Percentiles rank a stretch among this genome's conserved stretches.
These are phyloP conservation scores for Gilbertella persicaria DNA, from an alignment of 371 early-diverging fungal genomes.

Conservation along the genomic window DNA sequence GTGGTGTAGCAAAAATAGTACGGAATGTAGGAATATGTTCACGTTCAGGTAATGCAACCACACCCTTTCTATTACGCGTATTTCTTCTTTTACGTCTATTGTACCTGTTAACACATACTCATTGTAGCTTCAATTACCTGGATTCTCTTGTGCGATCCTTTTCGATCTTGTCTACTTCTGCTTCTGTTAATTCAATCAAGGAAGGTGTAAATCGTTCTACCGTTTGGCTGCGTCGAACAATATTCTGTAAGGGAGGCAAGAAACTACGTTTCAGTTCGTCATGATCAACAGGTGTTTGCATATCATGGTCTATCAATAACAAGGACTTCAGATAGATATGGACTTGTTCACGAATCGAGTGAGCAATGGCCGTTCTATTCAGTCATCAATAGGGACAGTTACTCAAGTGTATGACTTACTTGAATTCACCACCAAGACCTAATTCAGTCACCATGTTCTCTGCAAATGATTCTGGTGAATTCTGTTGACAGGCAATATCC, in stretches of 20 bases:
- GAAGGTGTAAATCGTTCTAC: constrained; percentile 66
- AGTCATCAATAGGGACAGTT: neutral
- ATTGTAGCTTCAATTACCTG: constrained; percentile 24
- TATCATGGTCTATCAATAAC: constrained; percentile 77
- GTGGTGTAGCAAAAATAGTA: constrained; percentile 41
- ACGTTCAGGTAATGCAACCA: constrained; percentile 64
- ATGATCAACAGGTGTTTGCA: constrained; percentile 68
- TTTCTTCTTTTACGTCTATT: constrained; percentile 76
- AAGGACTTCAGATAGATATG: constrained; percentile 82
- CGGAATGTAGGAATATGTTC: constrained; percentile 55
- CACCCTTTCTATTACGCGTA: constrained; percentile 51
- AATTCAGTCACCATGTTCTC: constrained; percentile 50
- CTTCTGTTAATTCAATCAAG: constrained; percentile 67
- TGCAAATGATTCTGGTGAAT: constrained; percentile 30
- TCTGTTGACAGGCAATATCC: constrained; percentile 71
- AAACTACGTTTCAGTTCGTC: constrained; percentile 72
- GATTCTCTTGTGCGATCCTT: constrained; percentile 74
- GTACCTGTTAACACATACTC: neutral
- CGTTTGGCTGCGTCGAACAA: constrained; percentile 51
- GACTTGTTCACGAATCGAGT: constrained; percentile 92
- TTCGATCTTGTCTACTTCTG: constrained; percentile 78
- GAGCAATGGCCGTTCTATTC: constrained; percentile 82
- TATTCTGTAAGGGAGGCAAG: constrained; percentile 59
- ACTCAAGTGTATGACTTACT: constrained; percentile 41
- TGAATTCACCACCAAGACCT: constrained; percentile 79